Evolutionary conservation across 2,329 filamentous ascomycete species (phyloP).

Genomic region (Sclerotinia minor): DNA sequence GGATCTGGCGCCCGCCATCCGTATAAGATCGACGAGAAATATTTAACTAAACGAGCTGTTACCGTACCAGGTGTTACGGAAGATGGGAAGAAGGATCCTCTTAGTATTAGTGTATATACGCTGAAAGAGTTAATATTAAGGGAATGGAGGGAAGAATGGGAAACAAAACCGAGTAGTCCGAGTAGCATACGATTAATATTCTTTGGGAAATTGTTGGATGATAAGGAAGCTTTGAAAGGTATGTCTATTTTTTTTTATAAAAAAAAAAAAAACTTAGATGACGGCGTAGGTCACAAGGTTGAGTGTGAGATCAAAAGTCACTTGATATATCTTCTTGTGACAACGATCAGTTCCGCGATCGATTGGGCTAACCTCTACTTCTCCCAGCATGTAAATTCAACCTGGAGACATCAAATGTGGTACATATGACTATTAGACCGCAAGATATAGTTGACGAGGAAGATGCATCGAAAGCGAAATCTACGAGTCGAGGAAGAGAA

Average conservation of each 20-base stretch:
- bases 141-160: conserved; percentile 94
- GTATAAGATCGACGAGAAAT: conserved; percentile 85
- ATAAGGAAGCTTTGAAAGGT: conserved; percentile 85
- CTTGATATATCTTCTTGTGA: neutral
- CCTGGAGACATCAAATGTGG: conserved; percentile 72
- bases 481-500: conserved; percentile 49
- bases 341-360: neutral
- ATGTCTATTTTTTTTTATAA: conserved; percentile 45
- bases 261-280: neutral
- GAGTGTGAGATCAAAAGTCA: neutral
- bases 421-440: conserved; percentile 93
- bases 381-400: conserved; percentile 74
- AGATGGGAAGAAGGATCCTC: conserved; percentile 68
- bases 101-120: conserved; percentile 89
- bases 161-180: conserved; percentile 79
- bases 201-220: conserved; percentile 86
- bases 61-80: conserved; percentile 66
- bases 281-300: neutral
- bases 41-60: conserved; percentile 78
- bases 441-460: conserved; percentile 80
- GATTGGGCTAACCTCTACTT: neutral
- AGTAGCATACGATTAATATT: conserved; percentile 89
- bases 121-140: conserved; percentile 90
- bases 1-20: conserved; percentile 82
- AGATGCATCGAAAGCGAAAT: conserved; percentile 41